These are phyloP conservation scores for Phragmites australis DNA, from an alignment of 176 grass and related monocot species.

Conservation along the genomic window DNA sequence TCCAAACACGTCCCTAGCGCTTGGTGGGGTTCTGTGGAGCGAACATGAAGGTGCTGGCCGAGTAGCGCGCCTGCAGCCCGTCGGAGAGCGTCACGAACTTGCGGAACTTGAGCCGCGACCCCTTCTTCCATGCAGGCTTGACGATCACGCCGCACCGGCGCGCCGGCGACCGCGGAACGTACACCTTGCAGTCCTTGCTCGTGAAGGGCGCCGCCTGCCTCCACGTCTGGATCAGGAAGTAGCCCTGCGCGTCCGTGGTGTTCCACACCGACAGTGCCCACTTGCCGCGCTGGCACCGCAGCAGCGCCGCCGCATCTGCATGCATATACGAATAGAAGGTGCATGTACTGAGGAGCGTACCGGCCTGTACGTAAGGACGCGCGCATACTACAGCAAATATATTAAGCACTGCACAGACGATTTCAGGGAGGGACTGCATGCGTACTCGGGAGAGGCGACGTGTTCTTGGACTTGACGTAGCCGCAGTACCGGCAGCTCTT, in stretches of 20 bases:
- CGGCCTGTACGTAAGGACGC: no score
- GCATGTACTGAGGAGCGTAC: no score
- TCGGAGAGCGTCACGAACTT: constrained; percentile 37
- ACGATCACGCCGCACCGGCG: constrained; percentile 30
- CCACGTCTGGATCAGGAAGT: constrained; percentile 68
- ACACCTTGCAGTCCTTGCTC: constrained; percentile 52
- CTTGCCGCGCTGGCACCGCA: constrained; percentile 47
- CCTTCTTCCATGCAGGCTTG: constrained; percentile 21
- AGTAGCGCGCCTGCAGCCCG: constrained; percentile 47
- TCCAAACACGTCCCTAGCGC: constrained; percentile 8
- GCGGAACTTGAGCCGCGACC: constrained; percentile 49
- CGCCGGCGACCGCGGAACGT: constrained; percentile 41
- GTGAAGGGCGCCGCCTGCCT: constrained; percentile 51
- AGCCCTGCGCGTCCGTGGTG: constrained; percentile 43
- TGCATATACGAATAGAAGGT: background rate
- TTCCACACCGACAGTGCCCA: constrained; percentile 33
- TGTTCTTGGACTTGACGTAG: constrained; percentile 26
- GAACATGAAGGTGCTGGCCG: constrained; percentile 52
- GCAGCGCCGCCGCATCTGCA: constrained; percentile 50
- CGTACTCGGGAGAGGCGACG: constrained; percentile 38
- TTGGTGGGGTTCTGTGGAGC: constrained; percentile 20
- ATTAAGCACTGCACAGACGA: no score
- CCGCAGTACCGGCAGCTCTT: constrained; percentile 38
- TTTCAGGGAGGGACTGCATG: no score
- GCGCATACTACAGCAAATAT: no score